Conservation (phyloP, 805 yeast genomes). For the Candida alai region DNA sequence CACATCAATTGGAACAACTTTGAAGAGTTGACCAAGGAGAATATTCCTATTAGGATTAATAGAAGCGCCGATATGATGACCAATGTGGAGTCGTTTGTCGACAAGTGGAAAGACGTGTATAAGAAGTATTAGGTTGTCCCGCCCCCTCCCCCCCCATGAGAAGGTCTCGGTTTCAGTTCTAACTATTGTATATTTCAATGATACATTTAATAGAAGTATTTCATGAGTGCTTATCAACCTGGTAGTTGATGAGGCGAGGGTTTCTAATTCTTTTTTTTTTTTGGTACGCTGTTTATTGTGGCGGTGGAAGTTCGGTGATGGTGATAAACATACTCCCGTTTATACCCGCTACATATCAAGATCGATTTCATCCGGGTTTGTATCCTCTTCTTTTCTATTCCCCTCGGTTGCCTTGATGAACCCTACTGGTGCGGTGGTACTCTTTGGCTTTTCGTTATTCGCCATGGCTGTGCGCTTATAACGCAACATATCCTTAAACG, state of each 20-base stretch:
- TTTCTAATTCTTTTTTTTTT: neutral
- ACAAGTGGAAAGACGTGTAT: slow-evolving; percentile 33
- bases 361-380: slow-evolving; percentile 61
- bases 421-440: slow-evolving; percentile 44
- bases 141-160: slow-evolving; percentile 1
- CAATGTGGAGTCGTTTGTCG: slow-evolving; percentile 34
- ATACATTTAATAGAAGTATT: neutral
- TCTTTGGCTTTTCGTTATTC: slow-evolving; percentile 12
- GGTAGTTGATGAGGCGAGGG: too few relatives aligned
- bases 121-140: slow-evolving; percentile 17
- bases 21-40: slow-evolving; percentile 28
- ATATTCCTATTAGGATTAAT: slow-evolving; percentile 37
- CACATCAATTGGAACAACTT: slow-evolving; percentile 40
- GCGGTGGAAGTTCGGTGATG: too few relatives aligned
- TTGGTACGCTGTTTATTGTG: neutral
- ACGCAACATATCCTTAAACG: slow-evolving; percentile 71
- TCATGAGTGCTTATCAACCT: neutral
- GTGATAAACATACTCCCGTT: too few relatives aligned
- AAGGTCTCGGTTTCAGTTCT: too few relatives aligned
- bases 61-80: slow-evolving; percentile 27
- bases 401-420: slow-evolving; percentile 38
- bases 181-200: neutral
- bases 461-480: slow-evolving; percentile 50
- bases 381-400: slow-evolving; percentile 3
- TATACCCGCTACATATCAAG: slow-evolving; percentile 38